These are phyloP conservation scores for Zymoseptoria passerinii DNA, from an alignment of 2,329 filamentous ascomycete genomes.

Conservation along the genomic window DNA sequence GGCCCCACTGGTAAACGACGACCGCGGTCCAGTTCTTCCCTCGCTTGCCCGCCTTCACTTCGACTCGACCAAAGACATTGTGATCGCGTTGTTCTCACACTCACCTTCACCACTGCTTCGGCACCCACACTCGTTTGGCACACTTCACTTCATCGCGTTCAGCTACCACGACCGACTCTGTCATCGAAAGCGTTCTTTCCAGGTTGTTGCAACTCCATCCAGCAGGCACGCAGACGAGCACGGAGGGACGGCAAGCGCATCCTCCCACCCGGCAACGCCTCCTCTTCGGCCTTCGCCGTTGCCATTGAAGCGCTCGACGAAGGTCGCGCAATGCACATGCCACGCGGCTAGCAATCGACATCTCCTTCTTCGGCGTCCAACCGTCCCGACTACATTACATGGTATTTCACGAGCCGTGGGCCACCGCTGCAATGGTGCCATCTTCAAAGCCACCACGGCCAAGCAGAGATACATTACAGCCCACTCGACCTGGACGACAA, in stretches of 20 bases:
- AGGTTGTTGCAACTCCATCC: not conserved
- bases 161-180: not conserved
- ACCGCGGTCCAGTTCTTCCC: not conserved
- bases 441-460: constrained; percentile 6
- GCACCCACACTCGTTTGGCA: not conserved
- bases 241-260: not conserved
- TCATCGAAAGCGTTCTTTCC: not conserved
- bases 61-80: not conserved
- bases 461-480: constrained; percentile 13
- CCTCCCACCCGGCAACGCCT: not conserved
- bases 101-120: not conserved
- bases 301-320: not conserved
- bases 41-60: not conserved
- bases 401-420: constrained; percentile 12
- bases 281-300: not conserved
- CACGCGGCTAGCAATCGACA: constrained; percentile 1
- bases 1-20: not conserved
- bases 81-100: not conserved
- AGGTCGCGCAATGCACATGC: constrained; percentile 1
- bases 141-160: not conserved
- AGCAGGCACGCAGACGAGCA: not conserved
- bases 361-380: constrained; percentile 1
- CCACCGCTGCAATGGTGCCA: constrained; percentile 15
- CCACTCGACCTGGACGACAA: constrained; percentile 13
- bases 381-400: constrained; percentile 11